Evolutionary conservation across 768 basidiomycete species (phyloP).

Genomic region (Leccinum boreale): DNA sequence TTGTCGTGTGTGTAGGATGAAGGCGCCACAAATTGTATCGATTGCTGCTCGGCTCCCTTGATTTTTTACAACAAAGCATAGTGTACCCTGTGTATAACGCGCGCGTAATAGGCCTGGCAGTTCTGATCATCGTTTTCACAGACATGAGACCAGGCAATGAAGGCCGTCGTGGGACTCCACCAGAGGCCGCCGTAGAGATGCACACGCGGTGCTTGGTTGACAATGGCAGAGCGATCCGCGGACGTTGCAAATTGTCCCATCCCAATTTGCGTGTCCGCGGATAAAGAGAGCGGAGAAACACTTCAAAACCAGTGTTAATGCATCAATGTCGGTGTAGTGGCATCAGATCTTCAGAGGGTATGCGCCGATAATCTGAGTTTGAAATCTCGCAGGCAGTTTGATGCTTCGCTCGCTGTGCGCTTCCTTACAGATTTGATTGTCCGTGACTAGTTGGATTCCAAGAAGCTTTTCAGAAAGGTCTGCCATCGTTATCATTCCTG

Average conservation of each 20-base stretch:
- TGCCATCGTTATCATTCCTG: neutral
- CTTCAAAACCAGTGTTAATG: neutral
- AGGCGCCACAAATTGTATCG: neutral
- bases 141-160: neutral
- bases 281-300: neutral
- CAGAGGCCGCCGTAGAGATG: neutral
- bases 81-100: neutral
- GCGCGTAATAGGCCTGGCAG: neutral
- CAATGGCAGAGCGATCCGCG: neutral
- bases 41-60: neutral
- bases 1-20: neutral
- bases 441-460: neutral
- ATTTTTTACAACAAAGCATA: neutral
- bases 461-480: neutral
- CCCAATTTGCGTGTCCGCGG: neutral
- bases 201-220: neutral
- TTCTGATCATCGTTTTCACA: neutral
- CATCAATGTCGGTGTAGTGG: neutral
- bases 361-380: no score
- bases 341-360: no score
- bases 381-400: no score
- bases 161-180: neutral
- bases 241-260: neutral
- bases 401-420: no score
- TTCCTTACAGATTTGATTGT: no score